Evolutionary conservation across 129 eudicot genomes (phyloP).

Genomic region (Tagetes patula): DNA sequence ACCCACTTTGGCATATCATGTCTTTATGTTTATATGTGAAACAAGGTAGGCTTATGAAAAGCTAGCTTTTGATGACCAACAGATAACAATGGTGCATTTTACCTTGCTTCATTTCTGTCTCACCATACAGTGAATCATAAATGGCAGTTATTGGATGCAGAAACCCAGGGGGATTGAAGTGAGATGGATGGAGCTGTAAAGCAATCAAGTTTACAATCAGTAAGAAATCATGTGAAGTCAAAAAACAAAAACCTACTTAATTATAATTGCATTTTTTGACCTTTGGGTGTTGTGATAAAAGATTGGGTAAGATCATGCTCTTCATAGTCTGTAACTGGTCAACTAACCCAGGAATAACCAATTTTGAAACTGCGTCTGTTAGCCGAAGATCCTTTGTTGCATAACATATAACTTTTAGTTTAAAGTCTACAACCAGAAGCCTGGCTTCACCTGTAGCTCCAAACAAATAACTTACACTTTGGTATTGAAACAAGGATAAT

Average conservation of each 20-base stretch:
- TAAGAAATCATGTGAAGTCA: constrained; percentile 6
- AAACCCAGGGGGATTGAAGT: constrained; percentile 83
- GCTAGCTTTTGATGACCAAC: constrained; percentile 9
- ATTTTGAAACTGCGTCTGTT: constrained; percentile 55
- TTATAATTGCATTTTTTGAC: constrained; percentile 29
- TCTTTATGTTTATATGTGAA: not conserved
- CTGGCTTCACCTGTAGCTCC: constrained; percentile 66
- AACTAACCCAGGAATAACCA: constrained; percentile 79
- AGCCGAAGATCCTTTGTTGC: constrained; percentile 65
- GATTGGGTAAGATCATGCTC: constrained; percentile 54
- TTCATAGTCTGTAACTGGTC: constrained; percentile 77
- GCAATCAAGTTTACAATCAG: constrained; percentile 10
- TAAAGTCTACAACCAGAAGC: constrained; percentile 66
- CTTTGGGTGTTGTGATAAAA: constrained; percentile 59
- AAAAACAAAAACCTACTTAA: not conserved
- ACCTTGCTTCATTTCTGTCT: constrained; percentile 97
- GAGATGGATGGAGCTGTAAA: constrained; percentile 79
- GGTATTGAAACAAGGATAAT: not conserved
- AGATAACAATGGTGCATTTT: constrained; percentile 6
- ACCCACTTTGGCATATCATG: not conserved
- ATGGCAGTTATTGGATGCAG: constrained; percentile 77
- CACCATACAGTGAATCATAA: constrained; percentile 84
- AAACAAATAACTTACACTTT: constrained; percentile 19
- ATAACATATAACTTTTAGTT: constrained; percentile 78
- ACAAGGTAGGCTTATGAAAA: constrained; percentile 6